Percentiles rank a stretch among this genome's conserved stretches.
These are phyloP conservation scores for Termitomyces sp. DNA, from an alignment of 768 basidiomycete genomes.

Conservation along the genomic window DNA sequence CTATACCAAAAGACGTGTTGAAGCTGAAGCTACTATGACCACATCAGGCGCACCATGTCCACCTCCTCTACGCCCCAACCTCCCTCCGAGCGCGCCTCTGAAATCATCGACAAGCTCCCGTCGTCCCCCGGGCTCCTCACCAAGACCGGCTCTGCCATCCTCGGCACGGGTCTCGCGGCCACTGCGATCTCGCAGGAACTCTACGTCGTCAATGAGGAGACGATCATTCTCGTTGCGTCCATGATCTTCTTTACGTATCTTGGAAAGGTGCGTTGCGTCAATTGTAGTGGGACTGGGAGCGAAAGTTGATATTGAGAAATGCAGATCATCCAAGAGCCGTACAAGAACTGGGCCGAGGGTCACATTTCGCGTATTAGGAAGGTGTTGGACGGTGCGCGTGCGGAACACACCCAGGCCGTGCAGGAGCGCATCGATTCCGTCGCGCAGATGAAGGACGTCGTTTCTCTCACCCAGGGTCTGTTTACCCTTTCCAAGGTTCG, in stretches of 20 bases:
- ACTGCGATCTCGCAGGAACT: slow-evolving; percentile 96
- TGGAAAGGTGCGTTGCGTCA: slow-evolving; percentile 68
- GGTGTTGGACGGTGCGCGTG: slow-evolving; percentile 76
- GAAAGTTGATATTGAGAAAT: no score
- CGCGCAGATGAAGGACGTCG: slow-evolving; percentile 93
- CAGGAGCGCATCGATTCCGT: slow-evolving; percentile 91
- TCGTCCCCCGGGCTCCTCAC: slow-evolving; percentile 86
- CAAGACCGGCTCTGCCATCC: slow-evolving; percentile 90
- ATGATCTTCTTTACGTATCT: slow-evolving; percentile 80
- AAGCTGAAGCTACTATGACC: neutral
- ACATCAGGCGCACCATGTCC: slow-evolving; percentile 60
- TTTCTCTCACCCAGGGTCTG: slow-evolving; percentile 83
- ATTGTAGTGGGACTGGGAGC: no score
- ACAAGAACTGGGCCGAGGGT: slow-evolving; percentile 87
- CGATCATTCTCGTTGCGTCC: slow-evolving; percentile 82
- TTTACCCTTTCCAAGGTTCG: slow-evolving; percentile 89
- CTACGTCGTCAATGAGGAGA: slow-evolving; percentile 97
- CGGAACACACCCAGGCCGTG: slow-evolving; percentile 91
- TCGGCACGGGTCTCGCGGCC: slow-evolving; percentile 85
- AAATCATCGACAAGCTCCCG: slow-evolving; percentile 85
- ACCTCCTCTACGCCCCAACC: slow-evolving; percentile 52
- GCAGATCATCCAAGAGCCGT: slow-evolving; percentile 80
- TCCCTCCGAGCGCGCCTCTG: slow-evolving; percentile 82
- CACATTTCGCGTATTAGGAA: slow-evolving; percentile 82
- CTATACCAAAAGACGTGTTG: neutral